Conservation (phyloP, 345 rosid species). For the Sisymbrium irio region DNA sequence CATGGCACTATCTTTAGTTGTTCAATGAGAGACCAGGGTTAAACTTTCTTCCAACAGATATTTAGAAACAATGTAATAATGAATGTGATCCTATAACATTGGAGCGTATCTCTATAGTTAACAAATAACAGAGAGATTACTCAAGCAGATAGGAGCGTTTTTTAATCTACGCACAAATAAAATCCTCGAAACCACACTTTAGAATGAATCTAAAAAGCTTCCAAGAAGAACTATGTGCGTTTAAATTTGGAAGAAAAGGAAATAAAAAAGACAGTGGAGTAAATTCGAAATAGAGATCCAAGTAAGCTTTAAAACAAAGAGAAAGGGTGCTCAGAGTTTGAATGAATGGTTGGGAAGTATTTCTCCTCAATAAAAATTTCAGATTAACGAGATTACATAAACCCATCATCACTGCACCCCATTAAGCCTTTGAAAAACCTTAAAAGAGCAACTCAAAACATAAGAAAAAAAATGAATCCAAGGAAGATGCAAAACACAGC, state of each 20-base stretch:
- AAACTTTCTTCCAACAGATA: neutral
- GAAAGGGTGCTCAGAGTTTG: slow-evolving; percentile 25
- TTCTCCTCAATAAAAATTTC: slow-evolving; percentile 24
- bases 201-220: slow-evolving; percentile 29
- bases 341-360: slow-evolving; percentile 38
- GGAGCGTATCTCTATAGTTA: slow-evolving; percentile 36
- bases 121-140: slow-evolving; percentile 35
- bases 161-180: slow-evolving; percentile 32
- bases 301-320: neutral
- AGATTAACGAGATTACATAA: slow-evolving; percentile 38
- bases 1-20: neutral
- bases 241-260: neutral
- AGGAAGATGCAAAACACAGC: neutral
- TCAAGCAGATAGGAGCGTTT: slow-evolving; percentile 32
- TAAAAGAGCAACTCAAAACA: neutral
- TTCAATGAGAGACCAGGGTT: neutral
- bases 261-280: too few relatives aligned
- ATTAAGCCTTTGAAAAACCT: neutral
- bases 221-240: slow-evolving; percentile 38
- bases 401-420: slow-evolving; percentile 42
- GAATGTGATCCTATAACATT: slow-evolving; percentile 32
- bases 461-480: neutral
- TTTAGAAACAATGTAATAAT: neutral
- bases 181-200: slow-evolving; percentile 27
- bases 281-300: neutral